phyloP scores from a whole-genome alignment of 106 monocot genomes.

The Iris macrosiphon region DNA sequence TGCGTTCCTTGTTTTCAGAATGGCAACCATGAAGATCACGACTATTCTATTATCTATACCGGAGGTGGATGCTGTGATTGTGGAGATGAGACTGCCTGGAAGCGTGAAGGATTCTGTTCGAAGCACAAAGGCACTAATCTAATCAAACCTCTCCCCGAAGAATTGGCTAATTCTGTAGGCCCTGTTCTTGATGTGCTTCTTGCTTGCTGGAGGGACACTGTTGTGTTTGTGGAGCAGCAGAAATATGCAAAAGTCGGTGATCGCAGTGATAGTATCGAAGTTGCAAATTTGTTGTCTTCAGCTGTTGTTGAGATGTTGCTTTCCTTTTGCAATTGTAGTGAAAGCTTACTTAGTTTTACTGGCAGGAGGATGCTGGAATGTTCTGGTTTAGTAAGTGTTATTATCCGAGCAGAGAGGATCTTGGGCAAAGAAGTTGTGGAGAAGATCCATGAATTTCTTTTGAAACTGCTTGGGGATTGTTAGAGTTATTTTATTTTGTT shows the following conservation, averaged over 20 bases:
- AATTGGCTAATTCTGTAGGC: constrained; percentile 41
- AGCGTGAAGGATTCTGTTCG: constrained; percentile 84
- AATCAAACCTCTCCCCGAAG: constrained; percentile 45
- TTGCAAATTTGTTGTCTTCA: constrained; percentile 35
- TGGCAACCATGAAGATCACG: constrained; percentile 79
- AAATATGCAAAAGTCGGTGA: constrained; percentile 1
- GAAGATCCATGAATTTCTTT: constrained; percentile 63
- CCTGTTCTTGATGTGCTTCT: constrained; percentile 75
- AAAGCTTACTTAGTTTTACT: constrained; percentile 64
- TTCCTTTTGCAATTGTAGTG: constrained; percentile 55
- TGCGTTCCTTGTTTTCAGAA: constrained; percentile 91
- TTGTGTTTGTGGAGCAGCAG: constrained; percentile 13
- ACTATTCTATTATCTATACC: constrained; percentile 86
- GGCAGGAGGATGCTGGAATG: constrained; percentile 29
- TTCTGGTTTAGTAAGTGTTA: constrained; percentile 34
- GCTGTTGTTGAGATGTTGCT: constrained; percentile 52
- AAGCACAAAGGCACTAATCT: constrained; percentile 64
- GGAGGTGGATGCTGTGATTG: constrained; percentile 92
- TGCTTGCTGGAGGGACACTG: constrained; percentile 46
- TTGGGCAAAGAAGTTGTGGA: constrained; percentile 42
- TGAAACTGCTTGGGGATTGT: constrained; percentile 81
- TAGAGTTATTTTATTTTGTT: too few relatives aligned
- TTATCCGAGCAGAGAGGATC: constrained; percentile 50
- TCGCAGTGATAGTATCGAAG: background rate
- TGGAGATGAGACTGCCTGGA: constrained; percentile 91